Evolutionary conservation across 805 yeast species (phyloP).

Genomic region (Schizosaccharomyces octosporus): DNA sequence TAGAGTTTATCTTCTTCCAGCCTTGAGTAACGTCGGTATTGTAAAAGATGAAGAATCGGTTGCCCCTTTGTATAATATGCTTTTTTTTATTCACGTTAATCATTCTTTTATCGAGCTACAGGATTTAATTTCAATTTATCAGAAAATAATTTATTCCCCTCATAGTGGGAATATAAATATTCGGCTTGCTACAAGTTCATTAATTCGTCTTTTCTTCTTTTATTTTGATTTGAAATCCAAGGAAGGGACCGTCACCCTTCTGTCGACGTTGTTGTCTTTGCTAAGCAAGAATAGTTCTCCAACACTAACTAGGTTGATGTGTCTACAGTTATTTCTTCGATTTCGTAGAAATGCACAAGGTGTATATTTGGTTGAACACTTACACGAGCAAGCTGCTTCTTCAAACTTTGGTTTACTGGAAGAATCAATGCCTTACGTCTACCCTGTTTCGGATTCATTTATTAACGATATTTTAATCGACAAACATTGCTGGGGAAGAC

Average conservation of each 20-base stretch:
- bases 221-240: background rate
- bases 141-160: background rate
- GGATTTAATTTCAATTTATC: background rate
- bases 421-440: background rate
- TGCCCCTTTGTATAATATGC: background rate
- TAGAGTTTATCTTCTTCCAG: background rate
- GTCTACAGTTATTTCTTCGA: constrained; percentile 2
- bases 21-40: background rate
- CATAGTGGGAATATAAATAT: background rate
- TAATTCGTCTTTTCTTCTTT: background rate
- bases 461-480: background rate
- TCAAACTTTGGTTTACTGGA: background rate
- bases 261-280: too few species aligned
- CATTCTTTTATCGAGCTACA: background rate
- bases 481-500: background rate
- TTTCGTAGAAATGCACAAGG: constrained; percentile 9
- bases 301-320: constrained; percentile 2
- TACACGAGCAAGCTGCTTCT: too few species aligned
- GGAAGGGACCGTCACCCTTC: constrained; percentile 9
- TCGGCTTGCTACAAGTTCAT: background rate
- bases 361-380: constrained; percentile 7
- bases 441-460: background rate
- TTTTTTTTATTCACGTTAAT: background rate
- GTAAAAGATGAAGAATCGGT: background rate
- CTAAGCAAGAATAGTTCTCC: too few species aligned